These are phyloP conservation scores for Aeschynomene evenia DNA, from an alignment of 306 rosid species.

Conservation along the genomic window DNA sequence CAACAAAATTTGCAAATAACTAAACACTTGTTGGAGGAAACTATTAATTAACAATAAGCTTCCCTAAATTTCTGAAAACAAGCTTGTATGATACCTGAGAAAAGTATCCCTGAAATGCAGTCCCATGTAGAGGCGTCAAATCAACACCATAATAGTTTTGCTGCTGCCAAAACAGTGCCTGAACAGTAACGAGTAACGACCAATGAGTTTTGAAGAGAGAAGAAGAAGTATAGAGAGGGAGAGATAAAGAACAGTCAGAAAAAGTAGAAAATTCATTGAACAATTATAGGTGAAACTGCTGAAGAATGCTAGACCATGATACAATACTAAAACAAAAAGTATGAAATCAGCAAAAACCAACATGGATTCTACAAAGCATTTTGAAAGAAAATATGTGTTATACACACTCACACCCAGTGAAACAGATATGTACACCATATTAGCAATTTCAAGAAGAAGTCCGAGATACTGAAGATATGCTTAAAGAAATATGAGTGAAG, in stretches of 20 bases:
- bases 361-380: neutral
- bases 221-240: neutral
- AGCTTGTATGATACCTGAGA: constrained; percentile 65
- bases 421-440: neutral
- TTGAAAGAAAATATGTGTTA: neutral
- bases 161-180: constrained; percentile 98
- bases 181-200: constrained; percentile 6
- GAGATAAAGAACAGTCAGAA: neutral
- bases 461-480: neutral
- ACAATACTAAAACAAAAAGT: neutral
- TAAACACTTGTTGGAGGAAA: too few relatives aligned
- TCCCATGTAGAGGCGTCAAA: constrained; percentile 78
- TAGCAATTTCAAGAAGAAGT: neutral
- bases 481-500: neutral
- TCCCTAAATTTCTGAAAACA: too few relatives aligned
- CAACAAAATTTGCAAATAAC: neutral
- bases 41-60: too few relatives aligned
- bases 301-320: constrained; percentile 5
- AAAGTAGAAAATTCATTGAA: neutral
- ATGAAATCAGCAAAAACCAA: neutral
- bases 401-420: too few relatives aligned
- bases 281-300: neutral
- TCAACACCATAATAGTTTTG: constrained; percentile 91
- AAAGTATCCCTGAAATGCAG: constrained; percentile 92
- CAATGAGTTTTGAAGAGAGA: too few relatives aligned